Base-by-base conservation (phyloP, 2,329 filamentous ascomycete genomes). In the Rosellinia necatrix region DNA sequence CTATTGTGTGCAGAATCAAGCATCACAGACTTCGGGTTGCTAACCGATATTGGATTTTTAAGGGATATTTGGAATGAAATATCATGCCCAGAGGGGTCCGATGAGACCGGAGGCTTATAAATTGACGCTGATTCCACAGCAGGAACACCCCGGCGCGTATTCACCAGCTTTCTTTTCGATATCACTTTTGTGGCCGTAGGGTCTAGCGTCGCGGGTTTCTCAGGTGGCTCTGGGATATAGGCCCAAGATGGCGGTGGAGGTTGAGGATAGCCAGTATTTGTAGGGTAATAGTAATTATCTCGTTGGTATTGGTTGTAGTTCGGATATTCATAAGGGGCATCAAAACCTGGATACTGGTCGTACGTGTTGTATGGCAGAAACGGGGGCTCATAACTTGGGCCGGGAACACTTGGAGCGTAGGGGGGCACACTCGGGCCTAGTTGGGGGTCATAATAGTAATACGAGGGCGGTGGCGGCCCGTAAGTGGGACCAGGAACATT, bases 61-160 rank as follows among this genome's bases (percentile, higher is more conserved):
- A 52, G 30, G 13, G 49, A 19, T 25, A 52, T 41, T 15, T 52
- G 49, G 30, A 44, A 52, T 4, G 49, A 52, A 3, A 52, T 34
- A 19, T 52, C 49, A 35, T 52, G 30, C n/a, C 19, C 29, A 27
- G 46, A 49, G 29, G 46, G 46, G 22, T 30, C 46, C 27, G 34
- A 49, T 29, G 46, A 49, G 34, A 27, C 32, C 3, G 32, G 46
- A 7, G 46, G 25, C 3, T 40, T 49, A 15, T 37, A 49, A 10
- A 19, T 3, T 7, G 21, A 17, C n/a, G 32, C 10, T 30, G 34
- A 27, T 8, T 47, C 21, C n/a, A 21, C 3, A 25, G 15, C 21
- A 15, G 29, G 29, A 47, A 19, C 29, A 47, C 4, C 25, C 6
- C 24, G 13, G 22, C 12, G 12, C 35, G 10, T 3, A 27, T 47